Percentiles rank a stretch among this genome's conserved stretches.
These are phyloP conservation scores for Daldinia sp. DNA, from an alignment of 2,329 filamentous ascomycete species.

Conservation along the genomic window DNA sequence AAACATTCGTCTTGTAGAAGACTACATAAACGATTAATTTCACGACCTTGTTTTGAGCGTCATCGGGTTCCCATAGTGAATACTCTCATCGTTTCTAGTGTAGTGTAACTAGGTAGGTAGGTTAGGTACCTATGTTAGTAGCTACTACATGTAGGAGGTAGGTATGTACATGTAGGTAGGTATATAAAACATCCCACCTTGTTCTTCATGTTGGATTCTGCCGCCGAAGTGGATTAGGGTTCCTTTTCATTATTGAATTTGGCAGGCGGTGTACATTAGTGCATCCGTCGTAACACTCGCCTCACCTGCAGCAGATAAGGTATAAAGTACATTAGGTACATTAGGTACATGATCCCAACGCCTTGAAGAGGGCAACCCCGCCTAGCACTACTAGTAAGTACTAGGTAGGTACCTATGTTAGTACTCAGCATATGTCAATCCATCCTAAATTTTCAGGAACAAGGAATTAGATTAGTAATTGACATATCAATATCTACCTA, in stretches of 20 bases:
- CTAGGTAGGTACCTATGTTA: no score
- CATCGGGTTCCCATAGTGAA: no score
- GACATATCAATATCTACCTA: no score
- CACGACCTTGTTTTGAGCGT: no score
- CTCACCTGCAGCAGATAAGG: background rate
- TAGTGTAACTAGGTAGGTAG: no score
- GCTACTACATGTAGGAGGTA: background rate
- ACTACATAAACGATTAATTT: no score
- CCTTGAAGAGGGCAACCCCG: background rate
- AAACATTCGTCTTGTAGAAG: no score
- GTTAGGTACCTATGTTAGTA: background rate
- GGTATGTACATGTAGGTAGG: no score
- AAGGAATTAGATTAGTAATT: background rate
- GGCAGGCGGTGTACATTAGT: slow-evolving; percentile 5
- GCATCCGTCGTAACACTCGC: background rate
- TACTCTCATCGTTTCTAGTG: no score
- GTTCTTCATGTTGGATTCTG: background rate
- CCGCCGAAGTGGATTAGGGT: slow-evolving; percentile 3
- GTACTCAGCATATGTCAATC: background rate
- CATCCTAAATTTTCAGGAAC: background rate
- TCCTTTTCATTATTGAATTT: background rate
- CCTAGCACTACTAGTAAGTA: no score
- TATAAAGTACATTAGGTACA: background rate
- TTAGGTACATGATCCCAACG: background rate
- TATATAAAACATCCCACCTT: background rate